Conservation (phyloP, 2,329 filamentous ascomycete genomes). For the Didymella keratinophila region DNA sequence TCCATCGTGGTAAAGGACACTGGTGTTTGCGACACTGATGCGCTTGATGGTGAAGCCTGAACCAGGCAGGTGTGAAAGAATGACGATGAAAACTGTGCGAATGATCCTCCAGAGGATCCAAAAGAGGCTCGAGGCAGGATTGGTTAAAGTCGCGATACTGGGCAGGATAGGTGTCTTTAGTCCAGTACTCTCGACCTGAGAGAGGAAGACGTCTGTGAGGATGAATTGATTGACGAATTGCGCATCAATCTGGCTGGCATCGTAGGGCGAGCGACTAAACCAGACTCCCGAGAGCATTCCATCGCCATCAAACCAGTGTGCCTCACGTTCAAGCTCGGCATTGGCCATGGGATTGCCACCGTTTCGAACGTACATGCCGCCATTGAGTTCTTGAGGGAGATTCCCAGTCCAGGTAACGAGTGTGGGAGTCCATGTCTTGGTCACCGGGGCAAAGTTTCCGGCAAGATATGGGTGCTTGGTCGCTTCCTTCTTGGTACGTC, state of each 20-base stretch:
- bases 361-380: conserved; percentile 76
- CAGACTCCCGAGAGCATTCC: conserved; percentile 75
- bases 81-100: conserved; percentile 64
- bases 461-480: conserved; percentile 62
- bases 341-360: conserved; percentile 73
- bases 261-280: conserved; percentile 57
- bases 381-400: conserved; percentile 70
- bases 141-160: conserved; percentile 72
- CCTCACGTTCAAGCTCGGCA: conserved; percentile 66
- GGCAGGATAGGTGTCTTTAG: conserved; percentile 68
- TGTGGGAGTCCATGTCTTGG: conserved; percentile 63
- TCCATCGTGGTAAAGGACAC: conserved; percentile 71
- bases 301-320: conserved; percentile 79
- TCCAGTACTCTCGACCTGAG: conserved; percentile 57
- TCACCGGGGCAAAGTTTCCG: conserved; percentile 75
- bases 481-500: conserved; percentile 28
- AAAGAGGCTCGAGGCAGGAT: conserved; percentile 63
- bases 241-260: conserved; percentile 58
- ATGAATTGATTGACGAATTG: conserved; percentile 75
- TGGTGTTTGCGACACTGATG: conserved; percentile 76
- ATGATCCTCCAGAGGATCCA: conserved; percentile 62
- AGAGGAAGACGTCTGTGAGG: conserved; percentile 70
- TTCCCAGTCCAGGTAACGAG: conserved; percentile 64
- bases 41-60: conserved; percentile 66
- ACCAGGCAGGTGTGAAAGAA: conserved; percentile 66